These are phyloP conservation scores for Boletus subcaerulescens DNA, from an alignment of 768 basidiomycete species.

Conservation along the genomic window DNA sequence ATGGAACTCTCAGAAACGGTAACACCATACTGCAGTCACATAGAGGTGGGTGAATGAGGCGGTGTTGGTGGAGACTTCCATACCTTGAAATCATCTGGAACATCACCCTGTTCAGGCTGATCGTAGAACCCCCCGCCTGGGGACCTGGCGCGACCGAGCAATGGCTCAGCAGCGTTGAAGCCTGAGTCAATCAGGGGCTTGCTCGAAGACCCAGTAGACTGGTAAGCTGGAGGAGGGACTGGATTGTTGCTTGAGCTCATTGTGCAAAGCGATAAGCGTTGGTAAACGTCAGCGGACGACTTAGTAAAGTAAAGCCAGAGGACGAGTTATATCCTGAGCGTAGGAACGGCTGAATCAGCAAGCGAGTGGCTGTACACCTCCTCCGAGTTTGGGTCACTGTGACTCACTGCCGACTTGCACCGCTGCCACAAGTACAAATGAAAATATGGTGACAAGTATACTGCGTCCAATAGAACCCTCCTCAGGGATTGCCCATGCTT, in stretches of 20 bases:
- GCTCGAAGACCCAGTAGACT: constrained; percentile 38
- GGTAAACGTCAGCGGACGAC: constrained; percentile 5
- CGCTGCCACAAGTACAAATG: neutral
- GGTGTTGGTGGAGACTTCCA: constrained; percentile 7
- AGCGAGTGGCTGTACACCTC: constrained; percentile 20
- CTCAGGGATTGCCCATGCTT: too few relatives aligned
- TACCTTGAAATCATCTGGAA: constrained; percentile 95
- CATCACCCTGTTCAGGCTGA: constrained; percentile 68
- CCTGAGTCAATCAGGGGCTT: constrained; percentile 32
- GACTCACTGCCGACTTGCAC: neutral
- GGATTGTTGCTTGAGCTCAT: constrained; percentile 60
- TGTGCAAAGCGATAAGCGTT: constrained; percentile 27
- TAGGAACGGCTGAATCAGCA: constrained; percentile 24
- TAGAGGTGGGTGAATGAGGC: constrained; percentile 1
- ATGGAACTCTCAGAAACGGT: constrained; percentile 72
- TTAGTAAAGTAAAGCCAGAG: too few relatives aligned
- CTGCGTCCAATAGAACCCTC: too few relatives aligned
- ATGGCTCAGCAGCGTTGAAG: constrained; percentile 49
- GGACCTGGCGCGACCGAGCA: constrained; percentile 50
- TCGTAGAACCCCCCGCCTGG: constrained; percentile 59
- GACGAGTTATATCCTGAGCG: constrained; percentile 12
- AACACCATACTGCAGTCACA: constrained; percentile 63
- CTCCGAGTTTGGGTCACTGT: constrained; percentile 4
- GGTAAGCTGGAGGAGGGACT: constrained; percentile 59
- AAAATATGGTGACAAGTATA: neutral